Base-by-base conservation (phyloP, 352 stramenopile species). In the Phytophthora pseudosyringae region DNA sequence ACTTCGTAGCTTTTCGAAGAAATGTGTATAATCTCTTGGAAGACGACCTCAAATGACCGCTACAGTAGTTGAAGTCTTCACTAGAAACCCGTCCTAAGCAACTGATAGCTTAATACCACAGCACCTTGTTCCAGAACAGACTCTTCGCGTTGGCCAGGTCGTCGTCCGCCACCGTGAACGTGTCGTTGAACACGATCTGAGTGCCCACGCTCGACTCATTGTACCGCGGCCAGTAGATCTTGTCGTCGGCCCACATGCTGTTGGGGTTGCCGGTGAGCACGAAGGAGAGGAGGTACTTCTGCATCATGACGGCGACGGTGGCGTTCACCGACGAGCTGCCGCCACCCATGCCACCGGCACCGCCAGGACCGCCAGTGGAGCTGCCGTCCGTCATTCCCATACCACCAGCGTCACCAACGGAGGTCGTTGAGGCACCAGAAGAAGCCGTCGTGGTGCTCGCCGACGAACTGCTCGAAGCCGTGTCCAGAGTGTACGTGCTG, bases 101-200 rank as follows among this genome's bases (percentile, higher is more conserved):
- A n/a, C n/a, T n/a, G n/a, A n/a, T n/a, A n/a, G n/a, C 32, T 45
- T 59, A 75, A 36, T 71, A 75, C 62, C 67, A 75, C 4, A 71
- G 6, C 0, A 57, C 62, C 56, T 75, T 75, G 62, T 75, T 75
- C 44, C 49, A 67, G 33, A 65, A 75, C 25, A 68, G n/a, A 12
- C 56, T 68, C 38, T 60, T 67, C 8, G 44, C 18, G 16, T 62
- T 75, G 10, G 62, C 56, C 12, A 68, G 39, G 35, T 65, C 47
- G 25, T 75, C 67, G 8, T 71, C 62, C 5, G 29, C 45, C 0
- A 63, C 15, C 4, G 39, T 62, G 36, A 73, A 64, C n/a, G 65
- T 73, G n/a, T 68, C 59, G 52, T 73, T 73, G 33, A 73, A 63
- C 39, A 73, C 59, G 43, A 73, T 64, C 59, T 73, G 32, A n/a